Conservation (phyloP, 148 eudicot species). For the Salicornia ramosissima region DNA sequence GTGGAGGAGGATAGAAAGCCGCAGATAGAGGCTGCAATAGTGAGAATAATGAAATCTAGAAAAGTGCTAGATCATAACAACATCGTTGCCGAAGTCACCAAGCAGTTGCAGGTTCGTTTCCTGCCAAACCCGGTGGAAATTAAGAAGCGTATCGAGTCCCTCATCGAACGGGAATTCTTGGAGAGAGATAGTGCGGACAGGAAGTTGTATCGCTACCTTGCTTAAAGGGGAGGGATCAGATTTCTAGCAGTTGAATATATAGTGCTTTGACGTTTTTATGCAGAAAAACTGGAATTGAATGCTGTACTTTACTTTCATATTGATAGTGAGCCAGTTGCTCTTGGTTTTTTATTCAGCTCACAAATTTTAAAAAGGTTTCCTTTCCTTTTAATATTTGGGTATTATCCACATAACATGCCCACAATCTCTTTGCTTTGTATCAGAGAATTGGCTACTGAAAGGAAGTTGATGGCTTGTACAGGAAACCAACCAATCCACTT, state of each 20-base stretch:
- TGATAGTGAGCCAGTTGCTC: constrained; percentile 23
- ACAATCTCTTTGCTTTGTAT: not conserved
- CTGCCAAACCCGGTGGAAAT: constrained; percentile 71
- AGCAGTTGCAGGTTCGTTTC: constrained; percentile 69
- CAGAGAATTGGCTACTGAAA: not conserved
- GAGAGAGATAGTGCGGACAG: constrained; percentile 68
- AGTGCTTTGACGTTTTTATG: constrained; percentile 25
- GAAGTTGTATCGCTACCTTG: constrained; percentile 64
- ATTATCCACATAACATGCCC: not conserved
- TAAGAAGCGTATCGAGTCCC: constrained; percentile 77
- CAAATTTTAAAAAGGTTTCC: constrained; percentile 19
- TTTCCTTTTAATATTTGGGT: constrained; percentile 6
- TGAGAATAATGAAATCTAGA: constrained; percentile 77
- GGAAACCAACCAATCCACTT: too few species aligned
- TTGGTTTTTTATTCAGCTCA: constrained; percentile 18
- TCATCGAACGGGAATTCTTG: constrained; percentile 82
- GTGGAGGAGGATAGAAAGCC: constrained; percentile 86
- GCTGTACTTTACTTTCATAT: constrained; percentile 22
- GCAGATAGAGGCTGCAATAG: constrained; percentile 83
- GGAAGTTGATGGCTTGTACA: not conserved
- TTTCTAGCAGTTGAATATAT: constrained; percentile 21
- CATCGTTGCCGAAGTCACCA: constrained; percentile 70
- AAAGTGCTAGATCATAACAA: constrained; percentile 68
- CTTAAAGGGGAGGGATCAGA: constrained; percentile 39
- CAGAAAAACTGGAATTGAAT: constrained; percentile 22